Conservation (phyloP, 83 land plant species). For the Picea mariana region DNA sequence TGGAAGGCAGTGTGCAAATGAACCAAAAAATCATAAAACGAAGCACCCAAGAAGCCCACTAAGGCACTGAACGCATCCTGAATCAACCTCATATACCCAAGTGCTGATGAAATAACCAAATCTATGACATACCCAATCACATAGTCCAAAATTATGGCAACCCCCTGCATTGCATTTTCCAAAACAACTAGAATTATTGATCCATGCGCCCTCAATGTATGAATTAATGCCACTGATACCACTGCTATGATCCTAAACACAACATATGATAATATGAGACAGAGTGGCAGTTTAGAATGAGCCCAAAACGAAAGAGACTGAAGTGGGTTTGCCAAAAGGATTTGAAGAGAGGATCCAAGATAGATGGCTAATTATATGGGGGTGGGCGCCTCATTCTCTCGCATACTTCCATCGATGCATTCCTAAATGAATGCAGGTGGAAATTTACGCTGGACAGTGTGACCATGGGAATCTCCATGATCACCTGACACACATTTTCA, state of each 20-base stretch:
- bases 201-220: background rate
- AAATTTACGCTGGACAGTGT: too few relatives aligned
- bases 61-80: background rate
- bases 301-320: too few relatives aligned
- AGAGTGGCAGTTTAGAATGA: too few relatives aligned
- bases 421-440: too few relatives aligned
- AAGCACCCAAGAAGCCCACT: background rate
- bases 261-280: background rate
- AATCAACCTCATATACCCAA: background rate
- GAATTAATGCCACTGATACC: background rate
- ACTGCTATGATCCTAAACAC: constrained; percentile 1
- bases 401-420: too few relatives aligned
- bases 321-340: too few relatives aligned
- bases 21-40: constrained; percentile 2
- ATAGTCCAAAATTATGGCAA: constrained; percentile 2
- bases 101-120: background rate
- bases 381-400: too few relatives aligned
- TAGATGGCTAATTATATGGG: too few relatives aligned
- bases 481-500: too few relatives aligned
- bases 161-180: background rate
- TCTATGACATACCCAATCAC: background rate
- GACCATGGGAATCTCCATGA: too few relatives aligned
- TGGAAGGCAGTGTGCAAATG: constrained; percentile 4
- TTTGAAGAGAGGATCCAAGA: too few relatives aligned
- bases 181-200: background rate